Base-by-base conservation (phyloP, 176 grass and related monocot genomes). In the Puccinellia tenuiflora region DNA sequence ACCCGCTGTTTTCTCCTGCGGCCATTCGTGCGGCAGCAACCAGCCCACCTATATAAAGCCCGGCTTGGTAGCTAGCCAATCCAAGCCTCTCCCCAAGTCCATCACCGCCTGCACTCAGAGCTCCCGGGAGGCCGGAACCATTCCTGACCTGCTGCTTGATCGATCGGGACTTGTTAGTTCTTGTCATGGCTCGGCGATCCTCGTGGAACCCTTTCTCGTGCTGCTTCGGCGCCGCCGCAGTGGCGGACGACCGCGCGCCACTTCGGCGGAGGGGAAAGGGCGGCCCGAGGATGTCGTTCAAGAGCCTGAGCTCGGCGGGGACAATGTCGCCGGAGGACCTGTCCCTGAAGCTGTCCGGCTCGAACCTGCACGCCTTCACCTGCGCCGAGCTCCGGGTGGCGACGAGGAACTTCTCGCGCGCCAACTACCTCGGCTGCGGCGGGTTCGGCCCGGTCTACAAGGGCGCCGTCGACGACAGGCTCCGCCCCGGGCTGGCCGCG, bases 401-500 rank as follows among this genome's bases (percentile, higher is more conserved):
- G 4, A 91, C 92, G 0, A 61, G 2, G 1, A 87, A 85, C 9
- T 97, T 94, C 83, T 88, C 90, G 0, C 78, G 46, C 1, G 82
- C 79, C 42, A 97, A 97, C 84, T 90, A 92, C 80, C 85, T 97
- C 38, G 94, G 94, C 1, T 87, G 76, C 9, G 94, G 94, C 65
- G 92, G 92, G 1, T 97, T 94, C 64, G 92, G 92, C 0, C 91
- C 94, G 0, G 94, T 97, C 6, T 94, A 88, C 88, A 56, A 77
- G 72, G 91, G 94, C 45, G 87, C 26, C 45, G 2, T 94, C 43
- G 79, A 71, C 20, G 85, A 61, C 18, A 83, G 33, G 2, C 75
- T 94, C 34, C 85, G 89, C 2, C 84, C 84, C 0, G 91, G 79
- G 1, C 76, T 97, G 16, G 75, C 77, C 33, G 87, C 64, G 63